Conservation (phyloP, 2,329 filamentous ascomycete genomes). For the Trichoderma gracile region DNA sequence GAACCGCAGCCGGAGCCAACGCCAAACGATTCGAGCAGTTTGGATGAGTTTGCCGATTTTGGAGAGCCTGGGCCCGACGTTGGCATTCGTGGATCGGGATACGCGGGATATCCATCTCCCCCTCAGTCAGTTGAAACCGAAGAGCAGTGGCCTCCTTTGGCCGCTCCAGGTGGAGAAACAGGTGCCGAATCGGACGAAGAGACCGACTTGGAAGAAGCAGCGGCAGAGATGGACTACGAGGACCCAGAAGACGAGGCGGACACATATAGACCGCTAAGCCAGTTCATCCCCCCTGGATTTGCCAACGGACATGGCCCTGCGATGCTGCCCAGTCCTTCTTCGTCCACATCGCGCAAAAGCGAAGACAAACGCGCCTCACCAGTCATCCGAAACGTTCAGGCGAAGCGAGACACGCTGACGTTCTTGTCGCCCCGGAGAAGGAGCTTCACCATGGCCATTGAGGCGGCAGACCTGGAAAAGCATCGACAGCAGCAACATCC, state of each 20-base stretch:
- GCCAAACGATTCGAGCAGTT: background rate
- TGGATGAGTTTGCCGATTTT: constrained; percentile 14
- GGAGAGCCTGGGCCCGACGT: constrained; percentile 21
- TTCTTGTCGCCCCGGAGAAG: constrained; percentile 47
- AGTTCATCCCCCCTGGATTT: constrained; percentile 34
- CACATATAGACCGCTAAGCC: constrained; percentile 9
- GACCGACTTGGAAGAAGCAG: background rate
- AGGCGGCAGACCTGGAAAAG: constrained; percentile 29
- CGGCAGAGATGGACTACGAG: constrained; percentile 30
- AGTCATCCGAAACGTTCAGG: constrained; percentile 50
- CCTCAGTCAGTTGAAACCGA: constrained; percentile 40
- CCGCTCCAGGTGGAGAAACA: background rate
- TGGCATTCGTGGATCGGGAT: constrained; percentile 30
- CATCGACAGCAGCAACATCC: constrained; percentile 31
- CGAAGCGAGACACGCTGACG: constrained; percentile 54
- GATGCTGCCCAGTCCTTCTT: constrained; percentile 47
- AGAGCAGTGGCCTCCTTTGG: constrained; percentile 30
- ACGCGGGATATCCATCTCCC: constrained; percentile 42
- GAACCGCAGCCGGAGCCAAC: background rate
- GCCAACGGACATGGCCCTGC: constrained; percentile 32
- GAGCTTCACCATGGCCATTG: constrained; percentile 50
- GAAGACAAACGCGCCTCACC: constrained; percentile 47
- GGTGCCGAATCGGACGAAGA: background rate
- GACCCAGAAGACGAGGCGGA: background rate
- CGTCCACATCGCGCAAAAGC: constrained; percentile 43